These are phyloP conservation scores for Asparagopsis taxiformis DNA, from an alignment of 31 red algal species.

Conservation along the genomic window DNA sequence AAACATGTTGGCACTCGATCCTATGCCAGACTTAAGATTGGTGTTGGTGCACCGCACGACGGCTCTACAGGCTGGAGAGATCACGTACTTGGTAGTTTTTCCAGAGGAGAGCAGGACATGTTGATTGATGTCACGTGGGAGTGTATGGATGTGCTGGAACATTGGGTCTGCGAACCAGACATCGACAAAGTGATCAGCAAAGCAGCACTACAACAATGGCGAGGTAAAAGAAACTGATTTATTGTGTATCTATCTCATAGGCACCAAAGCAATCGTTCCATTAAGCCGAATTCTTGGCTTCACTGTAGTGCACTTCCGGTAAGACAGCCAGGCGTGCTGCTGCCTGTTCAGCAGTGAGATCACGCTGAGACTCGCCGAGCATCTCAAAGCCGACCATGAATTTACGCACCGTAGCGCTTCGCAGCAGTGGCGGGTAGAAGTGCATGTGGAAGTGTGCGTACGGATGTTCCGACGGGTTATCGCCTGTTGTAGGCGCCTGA, in stretches of 20 bases:
- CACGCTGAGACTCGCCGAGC: conserved; percentile 93
- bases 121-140: conserved; percentile 62
- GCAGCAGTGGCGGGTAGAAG: conserved; percentile 95
- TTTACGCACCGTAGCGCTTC: conserved; percentile 94
- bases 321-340: conserved; percentile 69
- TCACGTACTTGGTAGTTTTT: conserved; percentile 86
- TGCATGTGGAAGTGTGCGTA: conserved; percentile 91
- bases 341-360: conserved; percentile 97
- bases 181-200: conserved; percentile 47
- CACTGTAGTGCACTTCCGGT: conserved; percentile 86
- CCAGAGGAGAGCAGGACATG: conserved; percentile 40
- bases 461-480: conserved; percentile 32
- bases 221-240: neutral
- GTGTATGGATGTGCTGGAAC: conserved; percentile 57
- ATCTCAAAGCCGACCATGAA: conserved; percentile 99
- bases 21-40: conserved; percentile 82
- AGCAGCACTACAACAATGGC: neutral
- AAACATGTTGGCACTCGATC: conserved; percentile 29
- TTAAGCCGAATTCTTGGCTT: conserved; percentile 32
- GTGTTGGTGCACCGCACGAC: conserved; percentile 68
- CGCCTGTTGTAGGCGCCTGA: conserved; percentile 67
- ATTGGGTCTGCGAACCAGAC: conserved; percentile 57
- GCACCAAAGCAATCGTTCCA: neutral
- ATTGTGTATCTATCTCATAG: neutral
- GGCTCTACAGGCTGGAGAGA: conserved; percentile 39